Base-by-base conservation (phyloP, 2,329 filamentous ascomycete species). In the Fusarium pseudocircinatum region DNA sequence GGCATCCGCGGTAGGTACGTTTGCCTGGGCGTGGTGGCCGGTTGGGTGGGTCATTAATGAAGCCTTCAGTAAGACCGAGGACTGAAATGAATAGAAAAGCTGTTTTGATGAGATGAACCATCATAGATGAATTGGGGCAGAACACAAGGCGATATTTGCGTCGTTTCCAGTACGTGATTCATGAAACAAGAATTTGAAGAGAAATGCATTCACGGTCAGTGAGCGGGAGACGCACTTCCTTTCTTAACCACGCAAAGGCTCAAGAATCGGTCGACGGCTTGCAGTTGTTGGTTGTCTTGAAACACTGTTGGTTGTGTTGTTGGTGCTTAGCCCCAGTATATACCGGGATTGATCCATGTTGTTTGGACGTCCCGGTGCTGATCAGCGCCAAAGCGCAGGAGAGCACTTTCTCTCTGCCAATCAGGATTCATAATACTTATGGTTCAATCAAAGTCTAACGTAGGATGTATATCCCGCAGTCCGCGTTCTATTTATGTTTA, bases 381-480 rank as follows among this genome's bases (percentile, higher is more conserved):
- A 56, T 43, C 22, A 32, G 22, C 15, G 28, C 3, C 26, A 18
- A 40, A 30, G 3, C 4, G 15, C 26, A 7, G 7, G 15, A 30
- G 24, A 6, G 26, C 4, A 18, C 15, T 10, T 10, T 10, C 3
- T 9, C 14, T 24, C 0, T 14, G 14, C 36, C 26, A 40, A 40
- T n/a, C 6, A 40, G 7, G 1, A 1, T 11, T 4, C 2, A 3
- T 1, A 22, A 8, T 1, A 20, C 20, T 54, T n/a, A 24, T 24
- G 20, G 36, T n/a, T 54, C 6, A 30, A 30, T 42, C 24, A 42
- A 42, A n/a, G 20, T 42, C 36, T 24, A 18, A 30, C 26, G 2
- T 7, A 14, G 36, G 14, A 40, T 13, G 12, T 0, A 15, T 40
- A 20, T n/a, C 22, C 34, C 12, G 20, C 7, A 40, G 14, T 24